A percentile compares a stretch with the other conserved stretches of the same genome.
These are phyloP conservation scores for Globisporangium orthogonon DNA, from an alignment of 352 stramenopile species.

Conservation along the genomic window DNA sequence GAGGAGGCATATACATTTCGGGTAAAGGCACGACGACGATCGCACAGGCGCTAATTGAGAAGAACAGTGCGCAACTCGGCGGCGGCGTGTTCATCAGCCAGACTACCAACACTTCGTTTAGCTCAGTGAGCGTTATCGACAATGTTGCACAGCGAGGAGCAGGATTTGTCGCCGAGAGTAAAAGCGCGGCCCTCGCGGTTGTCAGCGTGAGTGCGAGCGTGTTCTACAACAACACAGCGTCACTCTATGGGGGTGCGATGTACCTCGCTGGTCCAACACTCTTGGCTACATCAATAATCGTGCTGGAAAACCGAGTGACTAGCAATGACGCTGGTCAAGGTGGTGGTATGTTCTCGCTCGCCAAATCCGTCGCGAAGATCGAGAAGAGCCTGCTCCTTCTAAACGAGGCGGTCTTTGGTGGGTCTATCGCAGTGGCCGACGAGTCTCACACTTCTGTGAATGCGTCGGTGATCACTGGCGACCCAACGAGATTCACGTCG, in stretches of 20 bases:
- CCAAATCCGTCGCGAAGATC: constrained; percentile 4
- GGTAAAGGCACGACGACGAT: constrained; percentile 18
- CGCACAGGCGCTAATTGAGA: constrained; percentile 13
- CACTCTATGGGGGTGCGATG: constrained; percentile 18
- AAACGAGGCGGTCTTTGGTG: constrained; percentile 24
- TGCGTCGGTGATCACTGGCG: constrained; percentile 16
- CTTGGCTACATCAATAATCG: constrained; percentile 5
- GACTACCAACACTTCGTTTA: constrained; percentile 9
- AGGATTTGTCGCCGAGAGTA: constrained; percentile 16
- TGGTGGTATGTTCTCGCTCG: constrained; percentile 18
- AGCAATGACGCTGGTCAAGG: constrained; percentile 17
- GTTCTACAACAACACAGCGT: constrained; percentile 43
- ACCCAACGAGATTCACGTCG: constrained; percentile 12
- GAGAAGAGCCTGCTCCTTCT: constrained; percentile 25
- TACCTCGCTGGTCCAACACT: constrained; percentile 7
- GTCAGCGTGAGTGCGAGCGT: constrained; percentile 12
- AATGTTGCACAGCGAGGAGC: constrained; percentile 22
- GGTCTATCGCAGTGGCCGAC: constrained; percentile 18
- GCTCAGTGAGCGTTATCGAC: constrained; percentile 15
- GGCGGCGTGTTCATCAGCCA: constrained; percentile 25
- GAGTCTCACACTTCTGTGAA: constrained; percentile 16
- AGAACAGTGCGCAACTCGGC: constrained; percentile 24
- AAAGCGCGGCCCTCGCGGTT: not conserved
- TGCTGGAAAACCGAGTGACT: constrained; percentile 28
- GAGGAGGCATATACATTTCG: constrained; percentile 25